Evolutionary conservation across 148 eudicot genomes (phyloP), one percentile per base, ranked within the genome.

Genomic region (Vaccinium macrocarpon): DNA sequence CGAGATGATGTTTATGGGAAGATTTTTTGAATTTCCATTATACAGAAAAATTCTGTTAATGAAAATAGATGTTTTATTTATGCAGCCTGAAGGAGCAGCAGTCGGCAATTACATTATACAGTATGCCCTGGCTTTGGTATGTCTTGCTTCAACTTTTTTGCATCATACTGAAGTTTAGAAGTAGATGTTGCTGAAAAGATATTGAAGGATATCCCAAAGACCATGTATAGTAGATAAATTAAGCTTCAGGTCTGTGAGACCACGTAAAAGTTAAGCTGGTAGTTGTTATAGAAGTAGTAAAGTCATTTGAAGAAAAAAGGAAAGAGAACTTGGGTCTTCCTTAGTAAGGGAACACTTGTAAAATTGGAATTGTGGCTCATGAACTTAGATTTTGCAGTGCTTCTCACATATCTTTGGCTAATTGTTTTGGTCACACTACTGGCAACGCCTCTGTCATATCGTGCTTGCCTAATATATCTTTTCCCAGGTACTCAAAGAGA

Each of bases 71-170:
- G 55, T 78, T 66, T 42, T n/a, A 27, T 83, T 87, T 79, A 52
- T 77, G 18, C 95, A 97, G 99, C 99, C 99, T 48, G 99, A 97
- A 88, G 99, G 99, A 82, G 98, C 99, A 79, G 99, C 98, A 68
- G 90, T 88, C 29, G 83, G 90, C 88, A 95, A 95, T 90, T 97
- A 95, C 85, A 93, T 97, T 19, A 97, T 97, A 86, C 99, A 97
- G 86, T 97, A 95, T 93, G 99, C 99, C n/a, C 90, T 97, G 59
- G 99, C 99, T 76, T 90, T 95, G 98, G 99, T 96, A 90, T 77
- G 94, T 86, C 1, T 35, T 29, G 50, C 48, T 86, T 82, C 61
- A 18, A 35, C 72, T 71, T 72, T 27, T 18, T n/a, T 1, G 18
- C 16, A 21, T 53, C 52, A 7, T 21, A 73, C 6, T 10, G 18